Percentiles rank a stretch among this genome's conserved stretches.
These are phyloP conservation scores for Rhipidocladum racemiflorum DNA, from an alignment of 176 grass and related monocot species.

Conservation along the genomic window DNA sequence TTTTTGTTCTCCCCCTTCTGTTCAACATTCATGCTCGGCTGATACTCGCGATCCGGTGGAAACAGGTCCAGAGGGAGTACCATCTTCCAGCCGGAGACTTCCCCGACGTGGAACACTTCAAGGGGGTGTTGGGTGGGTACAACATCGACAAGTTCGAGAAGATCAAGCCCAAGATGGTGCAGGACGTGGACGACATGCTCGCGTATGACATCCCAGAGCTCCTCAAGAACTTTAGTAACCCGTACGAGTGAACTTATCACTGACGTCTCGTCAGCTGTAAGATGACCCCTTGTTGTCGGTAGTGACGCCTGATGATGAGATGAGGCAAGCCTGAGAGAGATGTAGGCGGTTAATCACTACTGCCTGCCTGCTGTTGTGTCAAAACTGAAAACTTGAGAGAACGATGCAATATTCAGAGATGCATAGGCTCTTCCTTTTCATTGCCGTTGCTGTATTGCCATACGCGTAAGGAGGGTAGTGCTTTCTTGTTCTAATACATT, in stretches of 20 bases:
- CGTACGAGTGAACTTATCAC: conserved; percentile 48
- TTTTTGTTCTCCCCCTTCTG: neutral
- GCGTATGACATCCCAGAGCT: conserved; percentile 81
- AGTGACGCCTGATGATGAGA: neutral
- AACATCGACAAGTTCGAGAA: conserved; percentile 98
- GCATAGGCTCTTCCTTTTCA: neutral
- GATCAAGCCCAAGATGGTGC: conserved; percentile 87
- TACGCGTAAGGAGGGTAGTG: too few species aligned
- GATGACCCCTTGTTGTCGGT: neutral
- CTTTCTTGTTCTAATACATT: neutral
- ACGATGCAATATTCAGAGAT: neutral
- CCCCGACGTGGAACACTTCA: conserved; percentile 84
- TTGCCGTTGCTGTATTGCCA: neutral
- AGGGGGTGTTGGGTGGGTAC: conserved; percentile 67
- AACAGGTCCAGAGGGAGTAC: conserved; percentile 84
- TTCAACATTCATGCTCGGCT: neutral
- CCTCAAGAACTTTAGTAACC: conserved; percentile 83
- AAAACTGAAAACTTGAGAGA: neutral
- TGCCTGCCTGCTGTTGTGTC: neutral
- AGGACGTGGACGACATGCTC: conserved; percentile 87
- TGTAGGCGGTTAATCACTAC: neutral
- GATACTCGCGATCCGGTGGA: neutral
- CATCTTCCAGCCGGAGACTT: conserved; percentile 84
- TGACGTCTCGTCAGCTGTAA: conserved; percentile 36
- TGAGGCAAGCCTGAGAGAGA: neutral